Evolutionary conservation across 2,329 filamentous ascomycete species (phyloP), one percentile per base, ranked within the genome.

Genomic region (Alternaria infectoria): DNA sequence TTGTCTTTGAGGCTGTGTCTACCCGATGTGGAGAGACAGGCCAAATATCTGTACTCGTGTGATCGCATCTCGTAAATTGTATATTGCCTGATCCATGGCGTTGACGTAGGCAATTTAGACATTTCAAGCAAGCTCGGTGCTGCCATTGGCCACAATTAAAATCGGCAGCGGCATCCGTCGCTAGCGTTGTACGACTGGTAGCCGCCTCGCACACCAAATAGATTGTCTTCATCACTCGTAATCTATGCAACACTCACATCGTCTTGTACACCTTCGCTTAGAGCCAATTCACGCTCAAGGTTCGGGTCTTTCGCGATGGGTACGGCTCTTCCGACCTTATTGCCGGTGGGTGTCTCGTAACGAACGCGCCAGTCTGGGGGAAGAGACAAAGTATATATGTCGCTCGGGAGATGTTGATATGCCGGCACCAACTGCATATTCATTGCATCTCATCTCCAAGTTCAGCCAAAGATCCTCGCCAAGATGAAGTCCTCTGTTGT

Each of bases 61-160:
- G 46, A 57, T 40, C 19, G 17, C 9, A n/a, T 40, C 23, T 25
- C 21, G 25, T 40, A 47, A 36, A n/a, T 15, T 40, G 15, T 23
- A 61, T 26, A 61, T 36, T 61, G 15, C 17, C n/a, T 10, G 17
- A 32, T 17, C 23, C 21, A 59, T 47, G 43, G 43, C 55, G 32
- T 26, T 62, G 60, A 62, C 60, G 60, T 62, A 54, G 43, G 30
- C 19, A 62, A 62, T 62, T 19, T 62, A 43, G 17, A 15, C n/a
- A 13, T 46, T 30, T 26, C 6, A 43, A 21, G 49, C 49, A 26
- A 13, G 19, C 11, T 15, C 11, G 5, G 15, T 15, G 6, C 4
- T 17, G 17, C 40, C 30, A 62, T 62, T 62, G 60, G 60, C 25
- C 26, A 17, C 21, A 21, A 12, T 59, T 36, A 17, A 54, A 5